phyloP scores from a whole-genome alignment of 495 filamentous ascomycete species.

The Penicillium angulare region DNA sequence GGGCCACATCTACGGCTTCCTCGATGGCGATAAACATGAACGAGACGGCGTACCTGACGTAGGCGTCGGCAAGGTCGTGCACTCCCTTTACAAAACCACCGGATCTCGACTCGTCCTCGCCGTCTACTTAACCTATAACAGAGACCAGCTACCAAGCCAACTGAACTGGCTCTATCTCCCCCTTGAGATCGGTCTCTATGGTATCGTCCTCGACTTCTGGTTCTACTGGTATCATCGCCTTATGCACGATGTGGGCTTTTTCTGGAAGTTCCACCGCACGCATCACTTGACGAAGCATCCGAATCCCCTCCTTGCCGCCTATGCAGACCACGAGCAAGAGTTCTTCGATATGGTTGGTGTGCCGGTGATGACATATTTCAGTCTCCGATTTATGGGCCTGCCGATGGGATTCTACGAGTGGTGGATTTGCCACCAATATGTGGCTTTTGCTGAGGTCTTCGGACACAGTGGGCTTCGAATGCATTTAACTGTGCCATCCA shows the following conservation, averaged over 20 bases:
- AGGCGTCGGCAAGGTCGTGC: conserved; percentile 27
- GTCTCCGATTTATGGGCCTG: conserved; percentile 29
- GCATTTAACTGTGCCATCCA: conserved; percentile 33
- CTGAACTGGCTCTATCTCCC: conserved; percentile 52
- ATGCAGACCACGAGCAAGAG: conserved; percentile 44
- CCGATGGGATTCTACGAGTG: conserved; percentile 46
- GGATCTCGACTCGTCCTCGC: conserved; percentile 30
- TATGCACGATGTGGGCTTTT: conserved; percentile 40
- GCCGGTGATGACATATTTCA: conserved; percentile 36
- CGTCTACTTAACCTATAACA: conserved; percentile 25
- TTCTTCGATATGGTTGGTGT: conserved; percentile 46
- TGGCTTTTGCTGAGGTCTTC: conserved; percentile 40
- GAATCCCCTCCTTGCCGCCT: conserved; percentile 40
- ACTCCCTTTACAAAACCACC: conserved; percentile 32
- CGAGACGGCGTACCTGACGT: conserved; percentile 32
- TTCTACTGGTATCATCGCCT: conserved; percentile 46
- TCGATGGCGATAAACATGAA: conserved; percentile 32
- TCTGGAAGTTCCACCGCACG: conserved; percentile 45
- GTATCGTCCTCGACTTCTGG: conserved; percentile 45
- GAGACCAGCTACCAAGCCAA: conserved; percentile 13
- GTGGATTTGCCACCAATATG: conserved; percentile 44
- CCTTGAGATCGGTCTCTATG: conserved; percentile 40
- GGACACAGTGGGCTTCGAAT: conserved; percentile 40
- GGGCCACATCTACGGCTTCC: conserved; percentile 29
- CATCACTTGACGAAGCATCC: conserved; percentile 47